Percentiles rank a stretch among this genome's conserved stretches.
Conservation (phyloP, 352 stramenopile genomes). For the Saprolegnia diclina region DNA sequence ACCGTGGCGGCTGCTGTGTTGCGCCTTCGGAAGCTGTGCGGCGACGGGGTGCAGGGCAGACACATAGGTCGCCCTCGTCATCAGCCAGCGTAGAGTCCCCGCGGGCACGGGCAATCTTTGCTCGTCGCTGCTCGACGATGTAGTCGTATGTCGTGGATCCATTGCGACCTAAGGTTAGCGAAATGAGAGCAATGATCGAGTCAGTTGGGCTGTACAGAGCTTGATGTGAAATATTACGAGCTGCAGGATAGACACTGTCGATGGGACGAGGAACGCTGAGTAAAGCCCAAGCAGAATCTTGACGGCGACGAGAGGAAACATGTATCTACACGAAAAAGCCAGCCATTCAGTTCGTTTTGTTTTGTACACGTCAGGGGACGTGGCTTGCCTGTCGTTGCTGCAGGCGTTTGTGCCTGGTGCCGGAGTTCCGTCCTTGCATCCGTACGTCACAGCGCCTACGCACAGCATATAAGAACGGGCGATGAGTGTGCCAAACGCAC, state of each 20-base stretch:
- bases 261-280: slow-evolving; percentile 58
- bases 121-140: slow-evolving; percentile 42
- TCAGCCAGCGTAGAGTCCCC: background rate
- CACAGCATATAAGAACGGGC: background rate
- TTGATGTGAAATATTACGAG: slow-evolving; percentile 80
- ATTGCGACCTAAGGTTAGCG: slow-evolving; percentile 44
- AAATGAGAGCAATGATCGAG: background rate
- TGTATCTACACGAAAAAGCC: slow-evolving; percentile 35
- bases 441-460: slow-evolving; percentile 11
- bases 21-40: background rate
- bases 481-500: background rate
- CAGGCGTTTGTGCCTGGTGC: slow-evolving; percentile 14
- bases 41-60: background rate
- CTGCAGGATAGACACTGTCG: slow-evolving; percentile 73
- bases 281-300: slow-evolving; percentile 59
- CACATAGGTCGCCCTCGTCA: background rate
- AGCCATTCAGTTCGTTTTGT: slow-evolving; percentile 42
- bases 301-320: slow-evolving; percentile 35
- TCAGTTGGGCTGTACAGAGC: slow-evolving; percentile 41
- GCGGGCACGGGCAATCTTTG: background rate
- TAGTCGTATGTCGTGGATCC: slow-evolving; percentile 85
- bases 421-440: background rate
- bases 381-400: slow-evolving; percentile 34
- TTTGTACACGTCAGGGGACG: too few species aligned
- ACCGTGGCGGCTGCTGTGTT: background rate